phyloP scores from a whole-genome alignment of 73 alveolate species.

The Paramecium octaurelia region DNA sequence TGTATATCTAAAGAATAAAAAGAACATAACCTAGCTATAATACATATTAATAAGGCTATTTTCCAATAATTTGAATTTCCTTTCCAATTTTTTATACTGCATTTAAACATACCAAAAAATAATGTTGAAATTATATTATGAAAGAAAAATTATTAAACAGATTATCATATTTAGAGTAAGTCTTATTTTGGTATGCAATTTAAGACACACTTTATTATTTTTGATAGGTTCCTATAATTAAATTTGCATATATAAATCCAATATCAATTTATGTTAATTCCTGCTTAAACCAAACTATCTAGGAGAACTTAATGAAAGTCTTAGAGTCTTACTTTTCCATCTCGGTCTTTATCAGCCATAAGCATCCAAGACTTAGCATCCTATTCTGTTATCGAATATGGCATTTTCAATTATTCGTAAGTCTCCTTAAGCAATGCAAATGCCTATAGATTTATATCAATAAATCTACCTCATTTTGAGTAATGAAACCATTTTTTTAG shows the following conservation, averaged over 20 bases:
- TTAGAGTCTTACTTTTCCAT: neutral
- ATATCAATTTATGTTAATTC: constrained; percentile 1
- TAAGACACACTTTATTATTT: neutral
- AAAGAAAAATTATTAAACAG: no score
- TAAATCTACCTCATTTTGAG: neutral
- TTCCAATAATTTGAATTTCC: no score
- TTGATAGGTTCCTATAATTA: neutral
- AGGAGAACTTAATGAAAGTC: neutral
- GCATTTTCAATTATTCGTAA: neutral
- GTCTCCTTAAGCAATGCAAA: neutral
- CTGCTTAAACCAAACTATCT: constrained; percentile 40
- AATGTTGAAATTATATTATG: no score
- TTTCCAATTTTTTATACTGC: no score
- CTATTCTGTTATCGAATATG: neutral
- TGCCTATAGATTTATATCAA: neutral
- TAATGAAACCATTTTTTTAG: constrained; percentile 12
- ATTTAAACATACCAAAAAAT: no score
- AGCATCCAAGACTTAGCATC: constrained; percentile 34
- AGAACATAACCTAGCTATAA: no score
- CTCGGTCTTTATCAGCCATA: constrained; percentile 32
- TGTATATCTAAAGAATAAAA: no score
- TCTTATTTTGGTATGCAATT: no score
- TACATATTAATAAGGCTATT: no score
- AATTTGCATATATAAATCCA: neutral
- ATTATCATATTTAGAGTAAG: no score